Percentiles rank a stretch among this genome's conserved stretches.
Evolutionary conservation across 371 early-diverging fungal genomes (phyloP).

Genomic region (Mucor velutinosus): DNA sequence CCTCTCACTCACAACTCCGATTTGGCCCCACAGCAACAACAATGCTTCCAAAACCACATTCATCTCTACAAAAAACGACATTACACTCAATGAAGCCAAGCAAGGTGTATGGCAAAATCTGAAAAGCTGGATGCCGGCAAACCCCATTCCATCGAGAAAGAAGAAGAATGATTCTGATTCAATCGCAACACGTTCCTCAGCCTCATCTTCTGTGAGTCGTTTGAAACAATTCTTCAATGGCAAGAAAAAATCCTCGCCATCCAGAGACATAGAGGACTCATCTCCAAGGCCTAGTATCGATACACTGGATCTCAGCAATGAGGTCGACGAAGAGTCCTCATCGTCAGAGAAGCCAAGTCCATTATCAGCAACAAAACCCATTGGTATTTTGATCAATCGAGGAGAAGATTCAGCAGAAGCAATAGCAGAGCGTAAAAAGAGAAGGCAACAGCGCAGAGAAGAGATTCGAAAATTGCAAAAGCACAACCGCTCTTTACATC

Average conservation of each 20-base stretch:
- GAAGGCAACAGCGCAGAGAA: conserved; percentile 26
- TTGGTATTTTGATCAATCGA: conserved; percentile 30
- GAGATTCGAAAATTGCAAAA: conserved; percentile 22
- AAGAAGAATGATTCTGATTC: conserved; percentile 27
- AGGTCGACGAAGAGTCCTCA: conserved; percentile 1
- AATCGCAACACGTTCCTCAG: conserved; percentile 30
- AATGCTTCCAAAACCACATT: neutral
- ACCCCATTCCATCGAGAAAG: neutral
- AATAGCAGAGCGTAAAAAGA: conserved; percentile 24
- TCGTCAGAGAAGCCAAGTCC: neutral
- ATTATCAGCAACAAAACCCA: neutral
- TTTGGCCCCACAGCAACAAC: conserved; percentile 10
- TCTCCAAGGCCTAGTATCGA: conserved; percentile 5
- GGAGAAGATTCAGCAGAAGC: conserved; percentile 35
- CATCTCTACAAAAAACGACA: conserved; percentile 7
- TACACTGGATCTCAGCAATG: neutral
- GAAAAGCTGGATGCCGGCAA: conserved; percentile 25
- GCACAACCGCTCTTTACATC: conserved; percentile 3
- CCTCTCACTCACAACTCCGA: conserved; percentile 32
- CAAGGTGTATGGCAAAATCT: conserved; percentile 31
- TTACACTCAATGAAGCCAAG: conserved; percentile 6
- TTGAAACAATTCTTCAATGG: conserved; percentile 7
- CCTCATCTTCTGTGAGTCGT: conserved; percentile 17
- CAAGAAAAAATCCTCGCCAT: neutral
- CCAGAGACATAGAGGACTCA: neutral